Evolutionary conservation across 345 rosid genomes (phyloP).

Genomic region (Moringa oleifera): DNA sequence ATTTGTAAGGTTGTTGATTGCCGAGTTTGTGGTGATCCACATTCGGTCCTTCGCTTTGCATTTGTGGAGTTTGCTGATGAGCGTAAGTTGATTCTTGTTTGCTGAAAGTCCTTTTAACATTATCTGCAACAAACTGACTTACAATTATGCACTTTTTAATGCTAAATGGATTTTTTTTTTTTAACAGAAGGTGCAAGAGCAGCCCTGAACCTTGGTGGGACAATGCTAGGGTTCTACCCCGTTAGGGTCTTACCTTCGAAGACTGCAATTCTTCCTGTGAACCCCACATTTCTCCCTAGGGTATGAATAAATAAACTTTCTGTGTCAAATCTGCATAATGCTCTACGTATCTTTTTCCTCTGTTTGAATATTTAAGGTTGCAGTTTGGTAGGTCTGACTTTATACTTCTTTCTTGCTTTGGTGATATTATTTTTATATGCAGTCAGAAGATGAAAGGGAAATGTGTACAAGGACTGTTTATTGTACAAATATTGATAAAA

Average conservation of each 20-base stretch:
- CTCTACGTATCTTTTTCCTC: too few species aligned
- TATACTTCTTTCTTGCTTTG: slow-evolving; percentile 1
- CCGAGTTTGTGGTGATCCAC: slow-evolving; percentile 92
- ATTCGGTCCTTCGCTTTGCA: slow-evolving; percentile 93
- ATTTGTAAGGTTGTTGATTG: slow-evolving; percentile 84
- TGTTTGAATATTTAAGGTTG: too few species aligned
- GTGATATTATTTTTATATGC: slow-evolving; percentile 21
- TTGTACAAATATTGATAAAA: slow-evolving; percentile 89
- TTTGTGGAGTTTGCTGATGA: slow-evolving; percentile 89
- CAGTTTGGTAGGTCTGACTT: too few species aligned
- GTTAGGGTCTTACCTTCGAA: slow-evolving; percentile 88
- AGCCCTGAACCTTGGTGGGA: slow-evolving; percentile 77
- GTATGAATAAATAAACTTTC: slow-evolving; percentile 28
- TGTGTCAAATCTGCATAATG: too few species aligned
- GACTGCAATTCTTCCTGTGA: slow-evolving; percentile 95
- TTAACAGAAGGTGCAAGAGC: slow-evolving; percentile 65
- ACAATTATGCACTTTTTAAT: too few species aligned
- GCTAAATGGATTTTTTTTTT: neutral
- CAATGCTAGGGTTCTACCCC: slow-evolving; percentile 82
- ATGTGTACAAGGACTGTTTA: slow-evolving; percentile 88
- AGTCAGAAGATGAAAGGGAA: slow-evolving; percentile 96
- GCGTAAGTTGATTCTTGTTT: slow-evolving; percentile 35
- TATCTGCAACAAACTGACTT: too few species aligned
- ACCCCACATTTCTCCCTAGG: slow-evolving; percentile 89
- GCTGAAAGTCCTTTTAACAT: too few species aligned